Base-by-base conservation (phyloP, 495 filamentous ascomycete species). In the Chaetomium cochliodes region DNA sequence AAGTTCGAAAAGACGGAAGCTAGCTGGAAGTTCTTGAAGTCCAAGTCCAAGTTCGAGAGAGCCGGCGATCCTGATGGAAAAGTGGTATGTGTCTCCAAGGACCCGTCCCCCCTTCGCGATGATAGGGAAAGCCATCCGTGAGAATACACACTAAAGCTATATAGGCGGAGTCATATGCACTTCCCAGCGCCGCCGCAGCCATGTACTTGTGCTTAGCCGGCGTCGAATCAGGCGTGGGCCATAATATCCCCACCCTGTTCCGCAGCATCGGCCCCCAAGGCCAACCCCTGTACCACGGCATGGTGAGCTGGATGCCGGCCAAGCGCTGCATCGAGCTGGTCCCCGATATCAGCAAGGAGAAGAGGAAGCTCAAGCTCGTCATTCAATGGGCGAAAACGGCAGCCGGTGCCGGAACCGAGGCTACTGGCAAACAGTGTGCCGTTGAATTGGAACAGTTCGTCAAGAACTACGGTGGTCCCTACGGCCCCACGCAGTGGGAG, bases 11-110 rank as follows among this genome's bases (percentile, higher is more conserved):
- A 58, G 41, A 46, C 56, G 13, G 11, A 47, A 2, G 39, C 56
- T 1, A 58, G 23, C 41, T 58, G 56, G 56, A 46, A 58, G 41
- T 58, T 44, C 41, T 47, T 30, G 41, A 46, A 44, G 11, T 46
- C 39, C 23, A 13, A 58, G 23, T 58, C 23, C 22, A 58, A 46
- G 56, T 58, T 58, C 46, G 56, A 58, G 25, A 18, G 56, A 5
- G 11, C 25, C 3, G 41, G 56, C 2, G 18, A 58, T n/a, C 33
- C 37, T 20, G 2, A 44, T 0, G 55, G 55, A 2, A 8, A 8
- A 16, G 55, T 58, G 37, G 55, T 58, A 39, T 20, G 51, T 54
- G n/a, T 39, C 3, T 55, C 9, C 25, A n/a, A n/a, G 13, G 8
- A 41, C 4, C 39, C 39, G 13, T 12, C 3, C 2, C 9, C 39